Evolutionary conservation across 768 basidiomycete species (phyloP), one percentile per base, ranked within the genome.

Genomic region (Ramaria sp.): DNA sequence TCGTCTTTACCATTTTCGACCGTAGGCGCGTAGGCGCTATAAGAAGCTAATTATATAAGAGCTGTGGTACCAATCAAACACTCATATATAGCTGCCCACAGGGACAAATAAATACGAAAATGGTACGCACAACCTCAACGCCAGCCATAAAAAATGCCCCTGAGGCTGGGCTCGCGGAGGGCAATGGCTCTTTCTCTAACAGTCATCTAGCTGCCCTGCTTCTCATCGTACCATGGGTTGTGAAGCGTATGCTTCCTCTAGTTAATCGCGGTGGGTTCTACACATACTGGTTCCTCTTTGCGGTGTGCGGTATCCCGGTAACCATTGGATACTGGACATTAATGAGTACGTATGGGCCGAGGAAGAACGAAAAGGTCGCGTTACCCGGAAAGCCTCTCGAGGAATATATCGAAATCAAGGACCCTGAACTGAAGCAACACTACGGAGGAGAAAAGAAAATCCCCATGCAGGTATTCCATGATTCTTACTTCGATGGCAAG

Each of bases 391-490:
- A 86, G 70, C 80, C 87, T 64, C 82, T 96, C 59, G 87, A 88
- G 63, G 80, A 88, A 62, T 99, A 98, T 69, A 88, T 98, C 66
- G 86, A 84, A 46, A 86, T 98, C 73, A 84, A 90, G 59, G 91
- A 95, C 73, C 70, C 74, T 0, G 86, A 84, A 59, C 78, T 98
- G 67, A 88, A 83, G 74, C 75, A 77, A 31, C 75, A 82, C 59
- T 98, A 94, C 73, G 71, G 80, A 33, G 86, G 84, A 61, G 88
- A 84, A 71, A 80, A 83, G 63, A 98, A 96, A 72, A 97, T 99
- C 58, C 93, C 93, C 52, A 94, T 96, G 86, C 95, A 99, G 72
- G 73, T 88, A 62, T 95, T 96, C 78, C 86, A 98, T 67, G 96
- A 99, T 75, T 90, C 91, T 61, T 98, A 87, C 73, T 97, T 99